These are phyloP conservation scores for Aspergillus ostianus DNA, from an alignment of 495 filamentous ascomycete genomes.

Conservation along the genomic window DNA sequence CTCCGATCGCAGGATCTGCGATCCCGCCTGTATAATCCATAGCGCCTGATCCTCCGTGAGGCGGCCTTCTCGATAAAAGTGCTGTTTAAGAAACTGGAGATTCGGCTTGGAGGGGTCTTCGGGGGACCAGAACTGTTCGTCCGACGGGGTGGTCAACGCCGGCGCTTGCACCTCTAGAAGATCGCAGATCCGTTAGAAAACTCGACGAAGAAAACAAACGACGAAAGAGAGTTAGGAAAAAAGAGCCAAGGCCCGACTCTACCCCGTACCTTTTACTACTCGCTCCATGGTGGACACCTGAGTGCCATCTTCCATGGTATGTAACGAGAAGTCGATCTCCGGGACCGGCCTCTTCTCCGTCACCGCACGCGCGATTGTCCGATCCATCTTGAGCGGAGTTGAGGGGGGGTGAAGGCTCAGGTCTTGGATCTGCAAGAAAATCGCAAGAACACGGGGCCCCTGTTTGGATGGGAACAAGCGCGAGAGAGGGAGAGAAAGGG, in stretches of 20 bases:
- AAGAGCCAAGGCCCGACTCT: background rate
- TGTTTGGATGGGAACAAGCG: constrained; percentile 10
- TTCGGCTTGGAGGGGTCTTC: constrained; percentile 86
- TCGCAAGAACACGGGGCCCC: constrained; percentile 17
- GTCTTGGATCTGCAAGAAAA: constrained; percentile 9
- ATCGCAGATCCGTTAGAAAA: constrained; percentile 17
- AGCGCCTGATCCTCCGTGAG: constrained; percentile 95
- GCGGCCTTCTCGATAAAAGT: constrained; percentile 96
- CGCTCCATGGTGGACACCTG: constrained; percentile 93
- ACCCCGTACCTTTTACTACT: constrained; percentile 86
- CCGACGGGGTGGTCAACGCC: constrained; percentile 82
- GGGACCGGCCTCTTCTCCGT: constrained; percentile 89
- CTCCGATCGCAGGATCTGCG: constrained; percentile 78
- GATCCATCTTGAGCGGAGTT: constrained; percentile 38
- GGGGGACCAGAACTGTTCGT: constrained; percentile 76
- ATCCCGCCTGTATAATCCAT: constrained; percentile 86
- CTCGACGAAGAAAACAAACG: background rate
- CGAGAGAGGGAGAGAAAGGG: constrained; percentile 9
- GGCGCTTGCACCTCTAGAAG: constrained; percentile 89
- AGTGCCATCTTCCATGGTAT: constrained; percentile 94
- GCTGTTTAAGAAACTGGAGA: constrained; percentile 91
- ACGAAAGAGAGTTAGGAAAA: background rate
- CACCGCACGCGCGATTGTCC: constrained; percentile 65
- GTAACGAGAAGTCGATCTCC: constrained; percentile 97
- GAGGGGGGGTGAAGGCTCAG: constrained; percentile 2